Percentiles rank a stretch among this genome's conserved stretches.
These are phyloP conservation scores for Chamaenerion angustifolium DNA, from an alignment of 345 rosid genomes.

Conservation along the genomic window DNA sequence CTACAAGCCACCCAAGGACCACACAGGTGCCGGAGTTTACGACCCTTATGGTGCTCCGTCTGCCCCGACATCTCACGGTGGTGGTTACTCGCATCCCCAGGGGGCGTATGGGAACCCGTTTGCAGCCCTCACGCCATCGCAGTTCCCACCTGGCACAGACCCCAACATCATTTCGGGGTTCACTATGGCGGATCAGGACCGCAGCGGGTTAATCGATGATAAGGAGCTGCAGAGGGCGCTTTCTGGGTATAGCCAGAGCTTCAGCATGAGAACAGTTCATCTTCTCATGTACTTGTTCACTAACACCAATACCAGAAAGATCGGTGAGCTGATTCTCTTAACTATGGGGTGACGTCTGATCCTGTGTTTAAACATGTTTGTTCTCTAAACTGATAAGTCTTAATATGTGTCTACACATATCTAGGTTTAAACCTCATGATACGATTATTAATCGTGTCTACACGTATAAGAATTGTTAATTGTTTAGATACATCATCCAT, in stretches of 20 bases:
- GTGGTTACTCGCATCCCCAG: conserved; percentile 16
- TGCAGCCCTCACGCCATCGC: conserved; percentile 54
- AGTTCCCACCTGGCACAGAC: conserved; percentile 84
- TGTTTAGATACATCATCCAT: no score
- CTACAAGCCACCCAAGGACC: conserved; percentile 58
- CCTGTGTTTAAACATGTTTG: no score
- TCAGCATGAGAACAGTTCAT: conserved; percentile 78
- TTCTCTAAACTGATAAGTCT: no score
- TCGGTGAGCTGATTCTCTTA: conserved; percentile 34
- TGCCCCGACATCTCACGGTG: not conserved
- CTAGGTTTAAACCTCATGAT: no score
- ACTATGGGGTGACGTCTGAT: no score
- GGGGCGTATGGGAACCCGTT: conserved; percentile 49
- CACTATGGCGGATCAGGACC: conserved; percentile 71
- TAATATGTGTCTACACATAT: no score
- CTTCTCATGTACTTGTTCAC: conserved; percentile 84
- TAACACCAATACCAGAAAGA: conserved; percentile 49
- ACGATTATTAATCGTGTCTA: no score
- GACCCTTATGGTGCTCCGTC: conserved; percentile 11
- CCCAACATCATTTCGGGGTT: conserved; percentile 68
- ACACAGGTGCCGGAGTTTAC: conserved; percentile 12
- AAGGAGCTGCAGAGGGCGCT: conserved; percentile 81
- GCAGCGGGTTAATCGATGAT: conserved; percentile 82
- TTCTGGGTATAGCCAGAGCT: conserved; percentile 63
- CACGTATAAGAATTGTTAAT: no score